Conservation (phyloP, 345 rosid genomes). For the Crucihimalaya himalaica region DNA sequence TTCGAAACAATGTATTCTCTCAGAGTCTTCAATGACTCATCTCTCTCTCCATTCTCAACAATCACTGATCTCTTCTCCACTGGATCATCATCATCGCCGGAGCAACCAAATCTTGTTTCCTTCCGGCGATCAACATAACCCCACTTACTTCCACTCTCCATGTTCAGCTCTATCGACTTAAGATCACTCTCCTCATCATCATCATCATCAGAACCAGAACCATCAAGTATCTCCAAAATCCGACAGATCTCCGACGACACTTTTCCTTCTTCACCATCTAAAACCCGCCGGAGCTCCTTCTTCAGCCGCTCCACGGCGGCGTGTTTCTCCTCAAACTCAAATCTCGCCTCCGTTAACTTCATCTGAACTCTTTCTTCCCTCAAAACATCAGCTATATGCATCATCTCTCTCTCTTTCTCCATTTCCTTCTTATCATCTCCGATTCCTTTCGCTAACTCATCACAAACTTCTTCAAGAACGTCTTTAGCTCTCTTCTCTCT, state of each 20-base stretch:
- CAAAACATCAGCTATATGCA: slow-evolving; percentile 84
- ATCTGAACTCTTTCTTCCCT: slow-evolving; percentile 96
- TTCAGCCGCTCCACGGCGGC: slow-evolving; percentile 70
- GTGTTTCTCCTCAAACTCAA: slow-evolving; percentile 86
- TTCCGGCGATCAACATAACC: slow-evolving; percentile 47
- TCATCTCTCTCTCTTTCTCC: slow-evolving; percentile 95
- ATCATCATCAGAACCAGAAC: slow-evolving; percentile 48
- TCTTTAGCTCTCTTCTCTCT: slow-evolving; percentile 86
- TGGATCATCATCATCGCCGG: slow-evolving; percentile 47
- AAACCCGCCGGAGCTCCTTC: slow-evolving; percentile 66
- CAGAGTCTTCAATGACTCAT: slow-evolving; percentile 50
- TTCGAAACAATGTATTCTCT: slow-evolving; percentile 61
- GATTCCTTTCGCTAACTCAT: slow-evolving; percentile 74
- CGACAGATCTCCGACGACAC: slow-evolving; percentile 45
- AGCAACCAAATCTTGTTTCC: slow-evolving; percentile 1
- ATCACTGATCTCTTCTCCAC: slow-evolving; percentile 46
- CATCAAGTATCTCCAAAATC: slow-evolving; percentile 50
- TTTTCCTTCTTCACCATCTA: slow-evolving; percentile 45
- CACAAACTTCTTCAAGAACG: slow-evolving; percentile 80
- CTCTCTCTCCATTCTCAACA: slow-evolving; percentile 51
- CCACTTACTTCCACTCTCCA: slow-evolving; percentile 87
- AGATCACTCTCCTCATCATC: slow-evolving; percentile 74
- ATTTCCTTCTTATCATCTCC: slow-evolving; percentile 85
- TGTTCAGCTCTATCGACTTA: slow-evolving; percentile 87
- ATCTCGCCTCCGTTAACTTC: slow-evolving; percentile 88